Evolutionary conservation across 2,329 filamentous ascomycete species (phyloP), one percentile per base, ranked within the genome.

Genomic region (Cordyceps cateniannulata): DNA sequence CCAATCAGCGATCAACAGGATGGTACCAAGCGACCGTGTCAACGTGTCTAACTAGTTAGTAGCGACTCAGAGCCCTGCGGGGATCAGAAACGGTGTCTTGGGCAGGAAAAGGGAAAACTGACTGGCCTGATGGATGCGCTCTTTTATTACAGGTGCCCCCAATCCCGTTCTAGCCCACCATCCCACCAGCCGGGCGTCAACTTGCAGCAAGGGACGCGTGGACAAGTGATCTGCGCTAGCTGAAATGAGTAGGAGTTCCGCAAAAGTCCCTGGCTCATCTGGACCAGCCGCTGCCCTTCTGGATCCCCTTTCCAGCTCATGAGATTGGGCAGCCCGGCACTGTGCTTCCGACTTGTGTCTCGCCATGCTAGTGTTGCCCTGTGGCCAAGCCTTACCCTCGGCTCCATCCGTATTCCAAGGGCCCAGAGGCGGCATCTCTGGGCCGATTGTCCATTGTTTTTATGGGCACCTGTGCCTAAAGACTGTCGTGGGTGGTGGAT

Each of bases 211-310:
- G 48, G 54, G 57, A 59, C 57, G 57, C 57, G 57, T 53, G 57
- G 57, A 59, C 49, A 35, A 25, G 9, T 52, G 48, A 59, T 53
- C 49, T 59, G 49, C 57, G 27, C 57, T 59, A 59, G 57, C 57
- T 47, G 25, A 8, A 52, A 52, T 12, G 18, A 22, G 47, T 14
- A 29, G 25, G n/a, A 22, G 25, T 52, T 59, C 40, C 48, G 48
- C 22, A 47, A 59, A 59, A 59, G 57, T 59, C 48, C 57, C 57
- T 32, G 16, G 25, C 49, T 38, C 57, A 53, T 59, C 57, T 52
- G n/a, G 2, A 25, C 8, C 25, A 32, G 20, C 24, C 22, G 16
- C 1, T 25, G 24, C 18, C n/a, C 24, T 24, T 18, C 18, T 27
- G 22, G 47, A 9, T 27, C 24, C n/a, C 7, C n/a, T 8, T 24